Percentiles rank a stretch among this genome's conserved stretches.
These are phyloP conservation scores for Cyphellophora europaea DNA, from an alignment of 2,329 filamentous ascomycete species.

Conservation along the genomic window DNA sequence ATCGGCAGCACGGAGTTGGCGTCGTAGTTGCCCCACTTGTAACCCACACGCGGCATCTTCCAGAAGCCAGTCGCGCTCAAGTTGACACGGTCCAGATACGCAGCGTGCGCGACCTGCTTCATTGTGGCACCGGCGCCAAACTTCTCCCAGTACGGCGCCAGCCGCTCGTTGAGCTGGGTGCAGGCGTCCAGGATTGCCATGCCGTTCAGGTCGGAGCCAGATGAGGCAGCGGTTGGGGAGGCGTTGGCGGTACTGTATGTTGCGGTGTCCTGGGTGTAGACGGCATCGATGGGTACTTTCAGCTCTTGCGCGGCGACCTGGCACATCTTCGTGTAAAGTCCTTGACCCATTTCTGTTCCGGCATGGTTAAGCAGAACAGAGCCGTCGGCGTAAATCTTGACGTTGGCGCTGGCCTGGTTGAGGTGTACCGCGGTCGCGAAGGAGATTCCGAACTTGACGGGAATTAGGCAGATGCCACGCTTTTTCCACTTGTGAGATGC, in stretches of 20 bases:
- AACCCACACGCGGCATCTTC: slow-evolving; percentile 94
- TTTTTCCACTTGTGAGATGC: slow-evolving; percentile 87
- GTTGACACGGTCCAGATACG: slow-evolving; percentile 94
- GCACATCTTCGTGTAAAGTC: slow-evolving; percentile 91
- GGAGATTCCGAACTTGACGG: slow-evolving; percentile 96
- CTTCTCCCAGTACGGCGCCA: slow-evolving; percentile 76
- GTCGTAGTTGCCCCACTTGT: slow-evolving; percentile 59
- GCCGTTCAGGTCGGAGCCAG: slow-evolving; percentile 88
- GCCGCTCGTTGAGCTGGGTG: slow-evolving; percentile 74
- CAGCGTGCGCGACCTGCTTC: slow-evolving; percentile 81
- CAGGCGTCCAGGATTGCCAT: slow-evolving; percentile 94
- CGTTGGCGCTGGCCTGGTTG: slow-evolving; percentile 89
- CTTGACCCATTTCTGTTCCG: slow-evolving; percentile 97
- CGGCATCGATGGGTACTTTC: slow-evolving; percentile 64
- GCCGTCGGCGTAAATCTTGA: slow-evolving; percentile 92
- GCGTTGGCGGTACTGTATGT: slow-evolving; percentile 95
- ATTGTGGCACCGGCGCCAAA: slow-evolving; percentile 69
- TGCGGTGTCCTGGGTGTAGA: slow-evolving; percentile 88
- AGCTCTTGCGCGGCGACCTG: slow-evolving; percentile 92
- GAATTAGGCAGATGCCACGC: slow-evolving; percentile 74
- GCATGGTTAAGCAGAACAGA: slow-evolving; percentile 88
- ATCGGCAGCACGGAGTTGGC: slow-evolving; percentile 39
- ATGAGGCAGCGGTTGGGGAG: slow-evolving; percentile 85
- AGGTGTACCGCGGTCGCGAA: slow-evolving; percentile 87
- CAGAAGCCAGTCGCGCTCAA: slow-evolving; percentile 97